These are phyloP conservation scores for Rhodosporidiobolus odoratus DNA, from an alignment of 768 basidiomycete genomes.

Conservation along the genomic window DNA sequence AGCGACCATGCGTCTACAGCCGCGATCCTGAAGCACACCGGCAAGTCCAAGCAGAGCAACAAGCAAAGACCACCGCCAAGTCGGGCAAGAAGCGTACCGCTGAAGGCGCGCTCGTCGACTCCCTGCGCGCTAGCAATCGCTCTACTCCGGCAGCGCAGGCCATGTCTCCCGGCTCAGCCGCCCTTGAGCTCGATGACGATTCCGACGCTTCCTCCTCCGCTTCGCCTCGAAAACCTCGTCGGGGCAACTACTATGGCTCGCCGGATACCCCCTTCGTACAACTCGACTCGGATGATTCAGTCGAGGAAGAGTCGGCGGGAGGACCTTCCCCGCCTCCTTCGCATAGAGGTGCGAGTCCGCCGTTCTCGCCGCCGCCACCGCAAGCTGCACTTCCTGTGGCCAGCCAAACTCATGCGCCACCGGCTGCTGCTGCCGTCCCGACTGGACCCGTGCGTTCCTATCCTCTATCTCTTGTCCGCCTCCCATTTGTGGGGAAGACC, in stretches of 20 bases:
- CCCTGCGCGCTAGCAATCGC: neutral
- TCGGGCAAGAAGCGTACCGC: slow-evolving; percentile 45
- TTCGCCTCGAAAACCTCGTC: neutral
- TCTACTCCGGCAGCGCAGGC: slow-evolving; percentile 9
- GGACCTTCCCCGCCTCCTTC: slow-evolving; percentile 1
- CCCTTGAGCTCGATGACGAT: slow-evolving; percentile 8
- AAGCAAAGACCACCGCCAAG: slow-evolving; percentile 51
- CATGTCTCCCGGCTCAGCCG: slow-evolving; percentile 18
- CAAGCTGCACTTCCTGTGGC: neutral
- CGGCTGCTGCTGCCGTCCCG: neutral
- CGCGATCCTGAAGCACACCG: slow-evolving; percentile 65
- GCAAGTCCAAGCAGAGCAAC: neutral
- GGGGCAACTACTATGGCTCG: slow-evolving; percentile 22
- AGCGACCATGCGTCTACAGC: slow-evolving; percentile 74
- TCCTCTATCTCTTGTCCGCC: too few species aligned
- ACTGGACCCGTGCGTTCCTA: too few species aligned
- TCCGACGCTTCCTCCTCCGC: neutral
- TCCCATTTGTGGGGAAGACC: too few species aligned
- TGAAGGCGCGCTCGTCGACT: slow-evolving; percentile 2
- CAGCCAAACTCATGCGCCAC: too few species aligned
- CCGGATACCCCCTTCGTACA: slow-evolving; percentile 29
- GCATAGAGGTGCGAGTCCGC: too few species aligned
- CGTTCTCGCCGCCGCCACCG: neutral
- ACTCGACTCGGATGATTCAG: slow-evolving; percentile 18
- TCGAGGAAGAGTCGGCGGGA: neutral